These are phyloP conservation scores for Naematelia aurantialba DNA, from an alignment of 768 basidiomycete genomes.

Conservation along the genomic window DNA sequence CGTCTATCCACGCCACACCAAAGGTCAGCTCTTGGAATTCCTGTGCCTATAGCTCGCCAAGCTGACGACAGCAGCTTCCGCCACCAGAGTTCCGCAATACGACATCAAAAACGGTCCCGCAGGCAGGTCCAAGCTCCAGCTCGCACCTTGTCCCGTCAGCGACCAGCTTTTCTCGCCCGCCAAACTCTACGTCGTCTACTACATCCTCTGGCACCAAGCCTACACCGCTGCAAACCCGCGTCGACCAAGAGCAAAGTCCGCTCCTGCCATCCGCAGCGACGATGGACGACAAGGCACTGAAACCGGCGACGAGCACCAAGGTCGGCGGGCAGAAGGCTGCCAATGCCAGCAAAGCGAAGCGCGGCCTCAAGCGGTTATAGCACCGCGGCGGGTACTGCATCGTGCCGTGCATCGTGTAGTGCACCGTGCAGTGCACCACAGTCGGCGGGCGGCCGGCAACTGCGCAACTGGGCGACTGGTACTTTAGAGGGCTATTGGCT, in stretches of 20 bases:
- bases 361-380: conserved; percentile 38
- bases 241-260: conserved; percentile 32
- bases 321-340: conserved; percentile 12
- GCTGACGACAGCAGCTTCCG: conserved; percentile 14
- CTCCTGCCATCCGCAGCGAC: conserved; percentile 12
- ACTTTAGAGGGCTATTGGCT: too few relatives aligned
- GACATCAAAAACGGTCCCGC: conserved; percentile 6
- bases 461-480: too few relatives aligned
- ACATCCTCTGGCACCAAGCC: conserved; percentile 16
- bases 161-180: conserved; percentile 8
- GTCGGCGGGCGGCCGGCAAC: too few relatives aligned
- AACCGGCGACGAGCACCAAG: conserved; percentile 6
- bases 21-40: conserved; percentile 53
- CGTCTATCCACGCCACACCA: conserved; percentile 84
- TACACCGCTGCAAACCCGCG: conserved; percentile 23
- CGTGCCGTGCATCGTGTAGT: background rate
- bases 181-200: conserved; percentile 8
- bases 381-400: background rate
- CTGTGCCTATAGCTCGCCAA: background rate
- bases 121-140: conserved; percentile 7
- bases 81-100: conserved; percentile 15
- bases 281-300: conserved; percentile 16
- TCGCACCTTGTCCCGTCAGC: conserved; percentile 9
- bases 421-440: too few relatives aligned
- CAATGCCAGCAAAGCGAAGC: conserved; percentile 31